A percentile compares a stretch with the other conserved stretches of the same genome.
Evolutionary conservation across 345 rosid species (phyloP).

Genomic region (Pseudoturritis turrita): DNA sequence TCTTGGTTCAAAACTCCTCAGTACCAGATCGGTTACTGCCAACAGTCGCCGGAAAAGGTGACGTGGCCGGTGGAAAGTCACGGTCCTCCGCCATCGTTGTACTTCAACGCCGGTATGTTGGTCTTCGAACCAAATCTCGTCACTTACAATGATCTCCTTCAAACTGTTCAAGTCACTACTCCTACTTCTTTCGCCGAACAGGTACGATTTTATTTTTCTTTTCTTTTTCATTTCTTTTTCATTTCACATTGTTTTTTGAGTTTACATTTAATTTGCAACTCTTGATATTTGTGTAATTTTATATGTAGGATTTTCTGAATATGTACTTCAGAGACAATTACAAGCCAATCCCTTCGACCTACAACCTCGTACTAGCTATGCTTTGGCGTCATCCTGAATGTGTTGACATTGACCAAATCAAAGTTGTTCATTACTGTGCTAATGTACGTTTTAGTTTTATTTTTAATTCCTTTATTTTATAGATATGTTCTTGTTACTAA

Average conservation of each 20-base stretch:
- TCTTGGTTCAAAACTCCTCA: conserved; percentile 46
- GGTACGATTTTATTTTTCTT: conserved; percentile 25
- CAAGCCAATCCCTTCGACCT: conserved; percentile 45
- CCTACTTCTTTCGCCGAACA: conserved; percentile 69
- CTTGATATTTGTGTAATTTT: background rate
- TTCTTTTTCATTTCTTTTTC: background rate
- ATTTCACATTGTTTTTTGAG: background rate
- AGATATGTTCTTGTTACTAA: too few species aligned
- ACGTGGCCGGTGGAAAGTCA: conserved; percentile 43
- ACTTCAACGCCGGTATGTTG: conserved; percentile 74
- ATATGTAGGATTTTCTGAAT: conserved; percentile 54
- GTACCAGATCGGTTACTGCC: conserved; percentile 55
- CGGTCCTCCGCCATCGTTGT: conserved; percentile 43
- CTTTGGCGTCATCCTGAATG: conserved; percentile 74
- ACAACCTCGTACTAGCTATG: conserved; percentile 59
- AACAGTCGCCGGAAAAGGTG: conserved; percentile 55
- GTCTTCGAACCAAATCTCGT: conserved; percentile 45
- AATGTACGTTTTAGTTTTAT: conserved; percentile 28
- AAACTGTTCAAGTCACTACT: conserved; percentile 36
- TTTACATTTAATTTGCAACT: background rate
- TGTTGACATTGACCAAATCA: conserved; percentile 40
- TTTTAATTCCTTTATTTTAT: too few species aligned
- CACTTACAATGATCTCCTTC: conserved; percentile 41
- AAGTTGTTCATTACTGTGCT: conserved; percentile 65
- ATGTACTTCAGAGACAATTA: conserved; percentile 45